phyloP scores from a whole-genome alignment of 2,329 filamentous ascomycete species.

The Pseudogymnoascus sp. region DNA sequence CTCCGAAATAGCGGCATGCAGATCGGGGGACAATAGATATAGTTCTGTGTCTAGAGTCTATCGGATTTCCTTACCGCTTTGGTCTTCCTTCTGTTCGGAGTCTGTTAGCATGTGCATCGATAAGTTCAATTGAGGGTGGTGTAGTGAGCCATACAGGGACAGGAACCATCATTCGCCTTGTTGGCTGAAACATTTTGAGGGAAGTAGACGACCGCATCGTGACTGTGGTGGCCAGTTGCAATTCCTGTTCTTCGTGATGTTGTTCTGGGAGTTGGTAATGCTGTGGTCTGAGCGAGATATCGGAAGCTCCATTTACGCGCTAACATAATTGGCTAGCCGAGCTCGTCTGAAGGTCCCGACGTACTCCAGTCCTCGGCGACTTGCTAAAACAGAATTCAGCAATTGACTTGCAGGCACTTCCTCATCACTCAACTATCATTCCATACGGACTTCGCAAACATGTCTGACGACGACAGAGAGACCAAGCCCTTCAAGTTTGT shows the following conservation, averaged over 20 bases:
- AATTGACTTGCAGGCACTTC: conserved; percentile 9
- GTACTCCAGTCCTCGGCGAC: conserved; percentile 20
- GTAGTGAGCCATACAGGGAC: conserved; percentile 56
- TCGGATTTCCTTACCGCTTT: conserved; percentile 46
- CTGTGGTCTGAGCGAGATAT: conserved; percentile 12
- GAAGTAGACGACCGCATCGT: conserved; percentile 44
- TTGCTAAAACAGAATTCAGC: conserved; percentile 8
- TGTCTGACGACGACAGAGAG: conserved; percentile 84
- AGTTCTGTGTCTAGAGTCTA: conserved; percentile 16
- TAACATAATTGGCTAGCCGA: conserved; percentile 29
- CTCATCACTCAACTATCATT: conserved; percentile 5
- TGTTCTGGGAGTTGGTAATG: conserved; percentile 12
- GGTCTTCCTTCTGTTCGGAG: conserved; percentile 51
- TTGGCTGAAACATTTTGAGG: conserved; percentile 59
- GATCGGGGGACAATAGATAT: conserved; percentile 2
- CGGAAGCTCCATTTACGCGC: conserved; percentile 19
- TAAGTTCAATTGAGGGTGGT: conserved; percentile 27
- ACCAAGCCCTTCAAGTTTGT: conserved; percentile 99
- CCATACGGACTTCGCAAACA: conserved; percentile 49
- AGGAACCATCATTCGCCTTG: conserved; percentile 58
- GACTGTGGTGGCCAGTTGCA: conserved; percentile 10
- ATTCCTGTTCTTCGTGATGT: conserved; percentile 8
- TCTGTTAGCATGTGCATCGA: background rate
- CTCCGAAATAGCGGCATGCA: background rate
- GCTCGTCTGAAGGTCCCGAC: conserved; percentile 17